Base-by-base conservation (phyloP, 2,329 filamentous ascomycete species). In the Ceratocystis diversiconidia region DNA sequence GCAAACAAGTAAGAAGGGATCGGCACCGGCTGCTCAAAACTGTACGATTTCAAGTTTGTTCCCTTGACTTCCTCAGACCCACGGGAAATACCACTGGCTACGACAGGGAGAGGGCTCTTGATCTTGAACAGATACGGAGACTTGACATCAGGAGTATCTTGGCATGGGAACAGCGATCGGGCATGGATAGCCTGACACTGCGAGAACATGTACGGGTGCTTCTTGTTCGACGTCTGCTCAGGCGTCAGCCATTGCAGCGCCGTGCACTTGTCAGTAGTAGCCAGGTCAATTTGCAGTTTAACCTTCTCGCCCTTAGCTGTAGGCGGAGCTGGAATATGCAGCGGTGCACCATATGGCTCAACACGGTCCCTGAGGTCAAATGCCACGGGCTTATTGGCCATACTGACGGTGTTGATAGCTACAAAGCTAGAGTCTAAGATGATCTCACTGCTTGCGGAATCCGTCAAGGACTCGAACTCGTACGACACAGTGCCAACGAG, bases 151-250 rank as follows among this genome's bases (percentile, higher is more conserved):
- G 94, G 94, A 0, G 94, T 97, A 73, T 99, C 94, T 78, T 97
- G 92, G 76, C 92, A 97, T 5, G 94, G 94, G 75, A 97, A 95
- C 68, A 97, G 83, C 61, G 91, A 95, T 68, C 94, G 86, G 55
- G 90, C 90, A 72, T 97, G 92, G 72, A 96, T 97, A 64, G 92
- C 92, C 79, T 99, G 92, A 75, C 92, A 96, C 78, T 97, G 94
- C 57, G 90, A 95, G 79, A 97, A 97, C 86, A 97, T 92, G 76
- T 96, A 97, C 0, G 92, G 92, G 70, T 95, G 88, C 76, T 91
- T 94, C 79, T 91, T 92, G 82, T 95, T 96, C 67, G 89, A 90
- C 0, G 94, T 97, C 78, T 97, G 94, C 41, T 87, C 88, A 1
- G 91, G 90, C 0, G 89, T 92, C 75, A 99, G 82, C 92, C 94